phyloP scores from a whole-genome alignment of 129 eudicot genomes.

The Chrysanthemum makinoi region DNA sequence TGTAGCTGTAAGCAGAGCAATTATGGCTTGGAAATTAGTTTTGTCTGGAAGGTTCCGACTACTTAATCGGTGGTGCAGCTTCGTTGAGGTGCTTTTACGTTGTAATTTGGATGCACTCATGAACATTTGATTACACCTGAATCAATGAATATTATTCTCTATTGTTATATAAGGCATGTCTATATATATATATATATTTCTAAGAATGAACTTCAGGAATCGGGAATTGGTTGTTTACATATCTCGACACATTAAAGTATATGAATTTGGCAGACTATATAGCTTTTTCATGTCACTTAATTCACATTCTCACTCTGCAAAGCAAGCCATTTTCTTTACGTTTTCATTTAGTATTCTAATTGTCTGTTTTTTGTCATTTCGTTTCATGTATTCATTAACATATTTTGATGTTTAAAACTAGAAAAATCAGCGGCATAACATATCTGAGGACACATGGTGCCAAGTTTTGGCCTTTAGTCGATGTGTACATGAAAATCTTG shows the following conservation, averaged over 20 bases:
- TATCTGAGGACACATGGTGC: slow-evolving; percentile 97
- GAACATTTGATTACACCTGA: background rate
- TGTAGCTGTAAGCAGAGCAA: slow-evolving; percentile 89
- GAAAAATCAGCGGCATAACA: slow-evolving; percentile 95
- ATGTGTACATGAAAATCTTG: slow-evolving; percentile 95
- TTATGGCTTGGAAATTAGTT: slow-evolving; percentile 83
- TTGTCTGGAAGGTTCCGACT: slow-evolving; percentile 91
- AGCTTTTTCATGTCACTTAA: too few species aligned
- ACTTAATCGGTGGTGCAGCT: slow-evolving; percentile 91
- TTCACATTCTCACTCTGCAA: background rate
- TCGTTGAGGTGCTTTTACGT: slow-evolving; percentile 64
- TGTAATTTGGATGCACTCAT: background rate
- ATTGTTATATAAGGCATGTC: too few species aligned
- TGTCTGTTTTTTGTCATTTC: background rate
- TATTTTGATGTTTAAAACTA: too few species aligned
- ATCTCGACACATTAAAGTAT: too few species aligned
- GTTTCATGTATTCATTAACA: too few species aligned
- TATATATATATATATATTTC: too few species aligned
- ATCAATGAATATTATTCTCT: background rate
- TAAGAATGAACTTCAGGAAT: background rate
- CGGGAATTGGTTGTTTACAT: too few species aligned
- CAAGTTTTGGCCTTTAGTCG: slow-evolving; percentile 96
- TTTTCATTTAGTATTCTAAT: background rate
- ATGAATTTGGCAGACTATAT: background rate
- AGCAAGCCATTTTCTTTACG: slow-evolving; percentile 6